Evolutionary conservation across 306 rosid genomes (phyloP).

Genomic region (Biancaea sappan): DNA sequence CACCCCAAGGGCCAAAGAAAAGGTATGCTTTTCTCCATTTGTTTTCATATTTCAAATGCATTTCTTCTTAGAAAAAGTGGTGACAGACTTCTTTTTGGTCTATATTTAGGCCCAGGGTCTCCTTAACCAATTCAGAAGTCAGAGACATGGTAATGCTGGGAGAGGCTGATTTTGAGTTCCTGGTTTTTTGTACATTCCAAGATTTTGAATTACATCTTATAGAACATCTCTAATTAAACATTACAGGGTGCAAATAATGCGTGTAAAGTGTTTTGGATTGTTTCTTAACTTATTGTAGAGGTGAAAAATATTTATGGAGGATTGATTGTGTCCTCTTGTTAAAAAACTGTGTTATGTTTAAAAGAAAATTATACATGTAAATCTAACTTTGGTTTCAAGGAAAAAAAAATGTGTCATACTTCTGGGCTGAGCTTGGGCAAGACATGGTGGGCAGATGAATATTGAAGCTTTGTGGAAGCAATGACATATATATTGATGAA

Average conservation of each 20-base stretch:
- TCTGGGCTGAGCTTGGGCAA: conserved; percentile 33
- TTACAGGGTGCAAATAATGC: conserved; percentile 62
- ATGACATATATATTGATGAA: neutral
- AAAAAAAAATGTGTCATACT: conserved; percentile 5
- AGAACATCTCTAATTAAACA: conserved; percentile 52
- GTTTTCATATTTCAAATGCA: conserved; percentile 21
- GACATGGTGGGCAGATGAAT: conserved; percentile 17
- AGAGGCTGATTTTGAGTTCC: conserved; percentile 62
- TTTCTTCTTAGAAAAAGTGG: conserved; percentile 1
- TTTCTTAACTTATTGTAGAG: conserved; percentile 51
- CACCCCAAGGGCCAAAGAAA: conserved; percentile 95
- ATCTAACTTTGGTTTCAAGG: conserved; percentile 40
- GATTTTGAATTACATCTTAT: conserved; percentile 55
- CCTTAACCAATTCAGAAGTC: conserved; percentile 88
- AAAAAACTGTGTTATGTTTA: conserved; percentile 37
- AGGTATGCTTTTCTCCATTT: conserved; percentile 51
- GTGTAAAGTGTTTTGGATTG: conserved; percentile 51
- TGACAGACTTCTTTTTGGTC: neutral
- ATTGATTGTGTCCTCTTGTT: conserved; percentile 51
- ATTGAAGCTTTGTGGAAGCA: neutral
- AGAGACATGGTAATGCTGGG: conserved; percentile 88
- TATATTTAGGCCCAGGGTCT: conserved; percentile 84
- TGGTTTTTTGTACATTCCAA: conserved; percentile 31
- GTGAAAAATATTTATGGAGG: conserved; percentile 47
- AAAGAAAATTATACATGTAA: conserved; percentile 46